phyloP scores from a whole-genome alignment of 192 early-diverging fungal genomes.

The Lunasporangiospora selenospora region DNA sequence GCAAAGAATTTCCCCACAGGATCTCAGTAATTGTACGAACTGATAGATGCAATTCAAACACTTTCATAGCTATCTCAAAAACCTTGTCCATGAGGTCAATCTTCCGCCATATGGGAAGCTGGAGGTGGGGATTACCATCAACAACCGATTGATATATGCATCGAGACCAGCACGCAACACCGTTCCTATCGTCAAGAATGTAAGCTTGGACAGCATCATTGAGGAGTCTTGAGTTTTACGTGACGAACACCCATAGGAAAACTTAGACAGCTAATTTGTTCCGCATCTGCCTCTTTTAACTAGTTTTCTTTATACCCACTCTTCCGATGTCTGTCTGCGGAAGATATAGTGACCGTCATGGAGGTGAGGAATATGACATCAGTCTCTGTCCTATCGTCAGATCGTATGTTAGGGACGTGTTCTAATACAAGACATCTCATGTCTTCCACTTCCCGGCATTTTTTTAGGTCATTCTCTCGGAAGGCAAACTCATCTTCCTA shows the following conservation, averaged over 20 bases:
- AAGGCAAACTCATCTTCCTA: conserved; percentile 76
- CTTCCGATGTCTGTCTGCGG: conserved; percentile 69
- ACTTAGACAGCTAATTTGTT: background rate
- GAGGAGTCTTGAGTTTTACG: background rate
- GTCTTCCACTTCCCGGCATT: too few relatives aligned
- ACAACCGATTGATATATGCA: conserved; percentile 63
- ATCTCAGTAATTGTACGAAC: too few relatives aligned
- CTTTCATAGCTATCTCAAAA: conserved; percentile 64
- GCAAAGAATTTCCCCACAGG: too few relatives aligned
- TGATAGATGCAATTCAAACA: too few relatives aligned
- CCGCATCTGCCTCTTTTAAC: conserved; percentile 1
- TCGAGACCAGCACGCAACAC: conserved; percentile 80
- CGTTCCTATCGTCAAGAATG: conserved; percentile 78
- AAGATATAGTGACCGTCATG: conserved; percentile 69
- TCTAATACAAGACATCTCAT: too few relatives aligned
- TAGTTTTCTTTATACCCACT: conserved; percentile 82
- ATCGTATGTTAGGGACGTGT: too few relatives aligned
- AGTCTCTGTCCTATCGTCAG: background rate
- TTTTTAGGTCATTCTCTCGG: conserved; percentile 60
- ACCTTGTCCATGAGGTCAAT: conserved; percentile 76
- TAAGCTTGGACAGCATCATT: conserved; percentile 38
- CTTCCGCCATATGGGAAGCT: conserved; percentile 83
- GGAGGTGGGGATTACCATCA: conserved; percentile 75
- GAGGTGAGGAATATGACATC: conserved; percentile 57
- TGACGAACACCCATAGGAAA: too few relatives aligned